phyloP scores from a whole-genome alignment of 306 rosid genomes.

The Sphenostylis stenocarpa region DNA sequence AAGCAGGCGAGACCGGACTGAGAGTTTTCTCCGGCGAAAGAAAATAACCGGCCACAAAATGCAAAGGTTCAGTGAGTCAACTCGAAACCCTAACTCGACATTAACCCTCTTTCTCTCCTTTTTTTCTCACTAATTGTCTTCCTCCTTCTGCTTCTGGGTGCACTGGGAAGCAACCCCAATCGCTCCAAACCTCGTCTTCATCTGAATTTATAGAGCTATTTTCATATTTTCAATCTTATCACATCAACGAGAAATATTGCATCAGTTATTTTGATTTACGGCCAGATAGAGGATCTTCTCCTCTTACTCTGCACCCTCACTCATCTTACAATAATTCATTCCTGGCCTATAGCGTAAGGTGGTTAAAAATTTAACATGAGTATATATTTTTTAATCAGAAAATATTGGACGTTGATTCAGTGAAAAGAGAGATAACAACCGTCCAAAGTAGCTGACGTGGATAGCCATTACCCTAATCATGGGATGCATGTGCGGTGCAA shows the following conservation, averaged over 20 bases:
- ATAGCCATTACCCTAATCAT: conserved; percentile 34
- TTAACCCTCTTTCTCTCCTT: neutral
- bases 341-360: neutral
- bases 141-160: conserved; percentile 10
- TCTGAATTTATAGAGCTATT: conserved; percentile 39
- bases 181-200: conserved; percentile 15
- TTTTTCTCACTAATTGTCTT: conserved; percentile 3
- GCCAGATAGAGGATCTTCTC: neutral
- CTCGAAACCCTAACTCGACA: conserved; percentile 39
- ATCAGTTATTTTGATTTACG: conserved; percentile 28
- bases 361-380: neutral
- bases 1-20: conserved; percentile 13
- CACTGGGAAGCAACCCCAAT: conserved; percentile 31
- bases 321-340: neutral
- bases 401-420: conserved; percentile 29
- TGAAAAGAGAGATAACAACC: conserved; percentile 13
- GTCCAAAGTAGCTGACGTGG: conserved; percentile 48
- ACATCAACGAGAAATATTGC: conserved; percentile 37
- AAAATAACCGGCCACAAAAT: conserved; percentile 22
- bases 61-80: conserved; percentile 21
- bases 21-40: conserved; percentile 21
- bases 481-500: conserved; percentile 28
- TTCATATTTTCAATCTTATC: neutral
- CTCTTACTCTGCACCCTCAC: conserved; percentile 24
- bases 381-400: neutral